A percentile compares a stretch with the other conserved stretches of the same genome.
phyloP scores from a whole-genome alignment of 1,284 basidiomycete species.

The Exobasidium cylindrosporum region DNA sequence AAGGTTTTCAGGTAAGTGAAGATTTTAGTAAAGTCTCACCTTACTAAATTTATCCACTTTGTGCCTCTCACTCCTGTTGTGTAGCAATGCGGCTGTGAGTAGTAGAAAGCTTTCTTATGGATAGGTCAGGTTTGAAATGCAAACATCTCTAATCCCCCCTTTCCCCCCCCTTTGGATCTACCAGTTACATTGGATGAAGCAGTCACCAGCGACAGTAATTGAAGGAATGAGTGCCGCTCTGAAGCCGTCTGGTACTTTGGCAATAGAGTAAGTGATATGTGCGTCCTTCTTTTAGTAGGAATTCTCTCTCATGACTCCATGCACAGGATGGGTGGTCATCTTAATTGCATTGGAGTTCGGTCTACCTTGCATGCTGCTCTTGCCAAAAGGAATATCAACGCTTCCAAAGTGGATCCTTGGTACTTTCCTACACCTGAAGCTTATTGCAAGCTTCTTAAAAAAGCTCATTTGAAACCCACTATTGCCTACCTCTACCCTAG shows the following conservation, averaged over 20 bases:
- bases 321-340: constrained; percentile 14
- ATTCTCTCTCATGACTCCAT: not conserved
- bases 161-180: too few relatives aligned
- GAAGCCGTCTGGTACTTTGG: constrained; percentile 11
- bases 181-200: constrained; percentile 22
- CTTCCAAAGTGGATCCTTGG: constrained; percentile 19
- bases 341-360: constrained; percentile 19
- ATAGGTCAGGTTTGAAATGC: too few relatives aligned
- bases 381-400: constrained; percentile 12
- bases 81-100: constrained; percentile 18
- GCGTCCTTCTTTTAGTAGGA: not conserved
- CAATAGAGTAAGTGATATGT: constrained; percentile 12
- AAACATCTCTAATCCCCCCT: too few relatives aligned
- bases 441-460: constrained; percentile 14
- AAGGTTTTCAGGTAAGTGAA: constrained; percentile 15
- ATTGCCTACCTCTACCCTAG: constrained; percentile 15
- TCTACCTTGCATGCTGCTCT: constrained; percentile 14
- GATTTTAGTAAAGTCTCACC: too few relatives aligned
- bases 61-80: too few relatives aligned
- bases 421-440: constrained; percentile 20
- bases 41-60: too few relatives aligned
- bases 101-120: not conserved
- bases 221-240: constrained; percentile 16
- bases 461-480: constrained; percentile 9
- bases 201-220: constrained; percentile 11